Percentiles rank a stretch among this genome's conserved stretches.
phyloP scores from a whole-genome alignment of 441 rosid genomes.

The Euphorbia corollata region DNA sequence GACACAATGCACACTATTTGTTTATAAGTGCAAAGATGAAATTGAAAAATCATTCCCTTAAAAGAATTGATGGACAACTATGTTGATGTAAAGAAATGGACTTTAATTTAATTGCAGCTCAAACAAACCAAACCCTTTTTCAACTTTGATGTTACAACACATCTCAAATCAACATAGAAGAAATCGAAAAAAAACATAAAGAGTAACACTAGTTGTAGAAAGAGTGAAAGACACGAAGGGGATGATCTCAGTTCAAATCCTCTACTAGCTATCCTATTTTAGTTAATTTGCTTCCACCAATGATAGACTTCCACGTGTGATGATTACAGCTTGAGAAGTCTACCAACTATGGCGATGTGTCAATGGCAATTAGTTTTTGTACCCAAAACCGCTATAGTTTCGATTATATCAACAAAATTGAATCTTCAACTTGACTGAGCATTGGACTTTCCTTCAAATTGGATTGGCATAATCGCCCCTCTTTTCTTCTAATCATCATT shows the following conservation, averaged over 20 bases:
- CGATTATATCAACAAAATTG: conserved; percentile 5
- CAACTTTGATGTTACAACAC: neutral
- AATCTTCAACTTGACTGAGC: conserved; percentile 16
- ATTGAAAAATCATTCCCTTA: too few relatives aligned
- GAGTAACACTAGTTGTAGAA: too few relatives aligned
- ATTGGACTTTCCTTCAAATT: conserved; percentile 42
- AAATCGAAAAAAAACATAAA: conserved; percentile 8
- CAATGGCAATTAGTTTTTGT: neutral
- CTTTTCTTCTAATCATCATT: conserved; percentile 16
- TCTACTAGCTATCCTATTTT: neutral
- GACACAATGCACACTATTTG: too few relatives aligned
- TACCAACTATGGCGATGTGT: neutral
- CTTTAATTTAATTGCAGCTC: too few relatives aligned
- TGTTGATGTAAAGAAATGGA: neutral
- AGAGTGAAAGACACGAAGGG: neutral
- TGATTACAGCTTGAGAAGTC: neutral
- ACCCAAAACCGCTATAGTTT: neutral
- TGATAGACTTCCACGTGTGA: neutral
- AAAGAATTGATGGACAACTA: neutral
- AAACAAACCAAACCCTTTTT: conserved; percentile 18
- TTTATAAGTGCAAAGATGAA: too few relatives aligned
- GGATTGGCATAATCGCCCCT: conserved; percentile 39
- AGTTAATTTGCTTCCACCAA: neutral
- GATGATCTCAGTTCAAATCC: neutral
- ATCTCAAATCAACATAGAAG: neutral